These are phyloP conservation scores for Neofusicoccum kwambonambiense DNA, from an alignment of 2,329 filamentous ascomycete genomes.

Conservation along the genomic window DNA sequence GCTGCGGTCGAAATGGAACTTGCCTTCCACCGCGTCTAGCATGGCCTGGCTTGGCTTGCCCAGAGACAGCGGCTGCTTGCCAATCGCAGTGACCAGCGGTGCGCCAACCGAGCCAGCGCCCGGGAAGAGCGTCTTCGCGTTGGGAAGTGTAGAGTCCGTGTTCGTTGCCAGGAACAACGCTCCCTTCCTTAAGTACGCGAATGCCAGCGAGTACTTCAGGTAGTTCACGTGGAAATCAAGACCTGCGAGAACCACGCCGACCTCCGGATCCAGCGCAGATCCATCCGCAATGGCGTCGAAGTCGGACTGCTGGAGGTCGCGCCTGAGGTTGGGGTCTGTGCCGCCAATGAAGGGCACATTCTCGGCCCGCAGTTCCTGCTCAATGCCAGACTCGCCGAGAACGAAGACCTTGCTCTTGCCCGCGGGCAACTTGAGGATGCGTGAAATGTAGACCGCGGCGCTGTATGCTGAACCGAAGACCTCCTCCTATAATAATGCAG, in stretches of 20 bases:
- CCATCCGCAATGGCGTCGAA: slow-evolving; percentile 71
- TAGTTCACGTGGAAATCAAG: slow-evolving; percentile 96
- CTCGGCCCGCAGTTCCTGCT: slow-evolving; percentile 81
- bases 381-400: slow-evolving; percentile 86
- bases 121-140: slow-evolving; percentile 79
- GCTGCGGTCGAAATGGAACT: slow-evolving; percentile 81
- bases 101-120: slow-evolving; percentile 82
- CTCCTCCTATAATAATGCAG: slow-evolving; percentile 62
- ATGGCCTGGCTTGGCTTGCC: slow-evolving; percentile 98
- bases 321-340: slow-evolving; percentile 73
- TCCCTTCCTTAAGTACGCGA: slow-evolving; percentile 80
- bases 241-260: slow-evolving; percentile 84
- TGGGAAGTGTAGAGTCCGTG: slow-evolving; percentile 84
- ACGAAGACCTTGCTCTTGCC: slow-evolving; percentile 93
- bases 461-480: slow-evolving; percentile 97
- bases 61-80: slow-evolving; percentile 69
- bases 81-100: slow-evolving; percentile 65
- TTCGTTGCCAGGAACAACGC: slow-evolving; percentile 93
- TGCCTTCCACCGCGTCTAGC: slow-evolving; percentile 98
- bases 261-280: slow-evolving; percentile 79
- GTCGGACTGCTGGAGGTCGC: slow-evolving; percentile 78
- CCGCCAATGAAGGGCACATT: slow-evolving; percentile 79
- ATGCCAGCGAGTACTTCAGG: slow-evolving; percentile 79
- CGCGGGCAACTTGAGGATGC: slow-evolving; percentile 76
- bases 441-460: slow-evolving; percentile 90